Percentiles rank a stretch among this genome's conserved stretches.
These are phyloP conservation scores for Metarhizium anisopliae DNA, from an alignment of 2,329 filamentous ascomycete species.

Conservation along the genomic window DNA sequence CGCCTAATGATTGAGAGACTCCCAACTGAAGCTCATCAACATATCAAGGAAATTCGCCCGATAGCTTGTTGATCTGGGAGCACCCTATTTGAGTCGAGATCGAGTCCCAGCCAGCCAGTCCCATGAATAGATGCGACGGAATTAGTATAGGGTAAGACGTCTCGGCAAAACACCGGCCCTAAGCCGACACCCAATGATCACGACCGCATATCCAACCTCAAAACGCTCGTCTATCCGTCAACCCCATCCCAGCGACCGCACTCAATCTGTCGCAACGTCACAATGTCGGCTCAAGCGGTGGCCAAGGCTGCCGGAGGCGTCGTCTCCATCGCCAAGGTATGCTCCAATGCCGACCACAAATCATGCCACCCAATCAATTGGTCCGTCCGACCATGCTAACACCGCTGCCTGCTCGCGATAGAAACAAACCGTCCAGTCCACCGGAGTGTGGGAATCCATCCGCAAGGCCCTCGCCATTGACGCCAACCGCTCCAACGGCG, in stretches of 20 bases:
- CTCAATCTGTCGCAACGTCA: slow-evolving; percentile 20
- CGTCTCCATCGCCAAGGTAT: slow-evolving; percentile 51
- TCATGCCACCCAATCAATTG: background rate
- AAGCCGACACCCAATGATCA: slow-evolving; percentile 3
- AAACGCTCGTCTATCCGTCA: slow-evolving; percentile 4
- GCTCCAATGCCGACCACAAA: background rate
- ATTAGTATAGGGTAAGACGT: background rate
- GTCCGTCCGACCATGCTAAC: background rate
- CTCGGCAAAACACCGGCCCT: slow-evolving; percentile 10
- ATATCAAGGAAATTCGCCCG: too few relatives aligned
- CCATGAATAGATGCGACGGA: background rate
- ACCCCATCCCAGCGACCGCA: slow-evolving; percentile 8
- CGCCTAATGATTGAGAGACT: too few relatives aligned
- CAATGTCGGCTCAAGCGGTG: slow-evolving; percentile 53
- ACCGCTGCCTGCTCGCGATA: slow-evolving; percentile 27
- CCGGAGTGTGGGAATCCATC: slow-evolving; percentile 78
- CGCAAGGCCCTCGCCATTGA: slow-evolving; percentile 74
- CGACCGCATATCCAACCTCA: slow-evolving; percentile 9
- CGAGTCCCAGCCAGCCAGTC: too few relatives aligned
- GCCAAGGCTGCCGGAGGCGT: slow-evolving; percentile 46
- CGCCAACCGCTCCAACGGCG: slow-evolving; percentile 78
- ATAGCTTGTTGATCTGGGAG: too few relatives aligned
- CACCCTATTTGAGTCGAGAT: too few relatives aligned
- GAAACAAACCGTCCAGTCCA: slow-evolving; percentile 95
- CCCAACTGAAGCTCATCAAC: too few relatives aligned